Evolutionary conservation across 768 basidiomycete genomes (phyloP), one percentile per base, ranked within the genome.

Genomic region (Leccinum incarnatum): DNA sequence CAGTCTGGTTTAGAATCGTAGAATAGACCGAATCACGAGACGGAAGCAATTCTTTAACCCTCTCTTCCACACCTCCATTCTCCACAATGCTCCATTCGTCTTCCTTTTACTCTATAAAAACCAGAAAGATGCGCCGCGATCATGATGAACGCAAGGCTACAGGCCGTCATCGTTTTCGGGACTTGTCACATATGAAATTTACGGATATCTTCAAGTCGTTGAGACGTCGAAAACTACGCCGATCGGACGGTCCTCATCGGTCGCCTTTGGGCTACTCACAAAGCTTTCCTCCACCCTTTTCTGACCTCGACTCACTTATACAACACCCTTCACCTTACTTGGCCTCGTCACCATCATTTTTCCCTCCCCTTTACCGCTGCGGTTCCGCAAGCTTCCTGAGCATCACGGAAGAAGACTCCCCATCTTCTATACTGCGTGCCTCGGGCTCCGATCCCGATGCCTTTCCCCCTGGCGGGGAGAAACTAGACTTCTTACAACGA

Each of bases 201-300:
- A 56, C 37, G 10, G 57, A 62, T 9, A 57, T 71, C 30, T 55
- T 69, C 65, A 67, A 67, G 53, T 64, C 62, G 36, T 53, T 71
- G 49, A 62, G 67, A 27, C 53, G 40, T 27, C 47, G 58, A 32
- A 54, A 57, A 54, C 47, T 62, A 47, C 57, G 52, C 45, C 57
- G 42, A 29, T 29, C 29, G 46, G 37, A 57, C 3, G 36, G 36
- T 48, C 53, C 61, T 29, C 61, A 5, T 19, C 56, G 34, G 23
- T 54, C 58, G 7, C 36, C 62, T 53, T 42, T 54, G 15, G 37
- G 53, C 23, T 59, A 17, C 37, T 51, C 62, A 37, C 58, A 2
- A 15, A 58, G 45, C 40, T 52, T 48, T 37, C 55, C 57, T 27
- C 27, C 40, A 4, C 55, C 56, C 12, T 52, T 37, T 56, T 14